Evolutionary conservation across 1,284 basidiomycete species (phyloP), one percentile per base, ranked within the genome.

Genomic region (Ganoderma sinense): DNA sequence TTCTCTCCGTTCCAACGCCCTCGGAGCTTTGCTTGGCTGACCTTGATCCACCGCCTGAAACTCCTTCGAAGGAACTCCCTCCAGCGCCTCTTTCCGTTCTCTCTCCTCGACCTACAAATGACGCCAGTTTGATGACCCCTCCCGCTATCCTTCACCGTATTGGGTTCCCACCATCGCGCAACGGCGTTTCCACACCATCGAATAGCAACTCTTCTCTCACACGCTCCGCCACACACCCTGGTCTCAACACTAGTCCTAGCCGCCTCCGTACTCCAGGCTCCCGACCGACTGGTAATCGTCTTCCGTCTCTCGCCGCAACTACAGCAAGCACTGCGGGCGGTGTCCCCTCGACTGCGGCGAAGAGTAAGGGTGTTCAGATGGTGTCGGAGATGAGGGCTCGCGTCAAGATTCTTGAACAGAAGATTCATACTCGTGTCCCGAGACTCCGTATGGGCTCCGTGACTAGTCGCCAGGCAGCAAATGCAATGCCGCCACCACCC

Each of bases 311-410:
- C 39, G 60, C 58, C 40, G 80, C 83, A 33, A 83, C 82, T 70
- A 83, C 84, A 13, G 82, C 82, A 26, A 83, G 83, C n/a, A 84
- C 84, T 7, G 78, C 83, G 7, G 72, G 64, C 64, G 69, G 74
- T 66, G 71, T 76, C 58, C 62, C 80, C n/a, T 72, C 79, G 68
- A 85, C 85, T 10, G 79, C 86, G 13, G 86, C 92, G 11, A 92
- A 85, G 82, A 94, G 87, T 77, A 92, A 89, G 79, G 93, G 93
- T 39, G 93, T 94, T 13, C 93, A 95, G 76, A 95, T 95, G 94
- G 93, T 95, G 2, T 92, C 92, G 36, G 94, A 95, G 77, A 94
- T 95, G 91, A 88, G 94, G 65, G 93, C 92, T 62, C 87, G 91
- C 65, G 93, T 95, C 48, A 89, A 85, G 76, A 92, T 91, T 74